A percentile compares a stretch with the other conserved stretches of the same genome.
These are phyloP conservation scores for Elsinoe australis DNA, from an alignment of 2,329 filamentous ascomycete genomes.

Conservation along the genomic window DNA sequence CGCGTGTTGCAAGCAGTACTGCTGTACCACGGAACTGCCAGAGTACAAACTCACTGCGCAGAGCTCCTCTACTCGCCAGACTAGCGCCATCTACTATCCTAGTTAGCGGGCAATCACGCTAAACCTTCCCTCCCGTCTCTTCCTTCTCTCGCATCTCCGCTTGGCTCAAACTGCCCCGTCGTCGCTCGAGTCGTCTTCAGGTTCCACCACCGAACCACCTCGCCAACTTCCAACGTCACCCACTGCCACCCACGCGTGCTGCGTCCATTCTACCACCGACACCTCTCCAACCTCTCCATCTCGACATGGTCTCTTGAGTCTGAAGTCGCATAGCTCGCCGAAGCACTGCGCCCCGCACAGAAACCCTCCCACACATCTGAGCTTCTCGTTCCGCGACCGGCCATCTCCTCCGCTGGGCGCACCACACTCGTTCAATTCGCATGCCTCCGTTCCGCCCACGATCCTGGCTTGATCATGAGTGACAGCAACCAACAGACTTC, in stretches of 20 bases:
- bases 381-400: constrained; percentile 12
- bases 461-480: constrained; percentile 13
- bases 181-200: background rate
- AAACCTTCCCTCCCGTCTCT: constrained; percentile 7
- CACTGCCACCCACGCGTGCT: constrained; percentile 1
- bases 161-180: constrained; percentile 9
- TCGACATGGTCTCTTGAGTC: constrained; percentile 2
- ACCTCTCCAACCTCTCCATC: background rate
- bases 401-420: background rate
- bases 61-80: too few species aligned
- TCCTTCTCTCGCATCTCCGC: constrained; percentile 9
- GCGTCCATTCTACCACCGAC: background rate
- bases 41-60: too few species aligned
- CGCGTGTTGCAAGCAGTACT: too few species aligned
- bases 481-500: constrained; percentile 3
- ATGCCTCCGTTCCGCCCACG: constrained; percentile 2
- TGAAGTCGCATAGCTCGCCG: background rate
- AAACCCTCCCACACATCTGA: background rate
- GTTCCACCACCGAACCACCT: constrained; percentile 8
- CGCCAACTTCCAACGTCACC: constrained; percentile 1
- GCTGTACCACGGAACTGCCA: background rate
- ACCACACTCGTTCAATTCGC: constrained; percentile 15
- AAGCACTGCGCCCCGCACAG: constrained; percentile 1
- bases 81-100: constrained; percentile 7
- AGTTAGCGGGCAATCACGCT: constrained; percentile 9